Evolutionary conservation across 1,284 basidiomycete genomes (phyloP), one percentile per base, ranked within the genome.

Genomic region (Cutaneotrichosporon cutaneum): DNA sequence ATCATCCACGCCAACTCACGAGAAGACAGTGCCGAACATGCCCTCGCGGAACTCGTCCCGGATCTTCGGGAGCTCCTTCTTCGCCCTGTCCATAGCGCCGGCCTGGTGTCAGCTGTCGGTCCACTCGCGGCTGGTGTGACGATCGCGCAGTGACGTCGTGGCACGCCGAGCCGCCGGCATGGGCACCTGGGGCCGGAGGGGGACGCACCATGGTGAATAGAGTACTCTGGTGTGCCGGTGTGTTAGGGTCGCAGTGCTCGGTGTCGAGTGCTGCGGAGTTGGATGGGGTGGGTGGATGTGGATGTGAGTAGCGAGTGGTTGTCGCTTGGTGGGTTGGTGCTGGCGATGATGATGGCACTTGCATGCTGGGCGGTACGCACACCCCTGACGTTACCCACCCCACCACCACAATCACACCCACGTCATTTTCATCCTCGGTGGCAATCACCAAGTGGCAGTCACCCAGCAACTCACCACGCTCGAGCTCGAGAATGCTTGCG

Each of bases 1-100:
- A 8, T 24, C 2, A 11, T 33, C n/a, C 16, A 1, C 32, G 21
- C 2, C 7, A n/a, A 70, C 75, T 59, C 36, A 75, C 75, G 76
- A 77, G 69, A 87, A 96, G 45, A 97, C 94, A 68, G 90, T 87
- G 62, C 94, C 94, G 72, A 93, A 93, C 73, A 87, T 86, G 64
- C 87, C 88, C 82, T 96, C 94, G 58, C 85, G 85, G 69, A 95
- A 89, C 81, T 96, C 93, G 84, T 96, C 90, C 68, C 84, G 83
- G 77, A 94, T 86, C 85, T 89, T 94, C 72, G 86, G 85, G 64
- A 94, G 86, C 80, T 92, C 84, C 78, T 85, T 86, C 84, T 89
- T 92, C 70, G 93, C 93, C 77, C 93, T 92, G 68, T 90, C 84
- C 78, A 95, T 87, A 77, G 91, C 93, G 69, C 94, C 94, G 61